Evolutionary conservation across 306 rosid species (phyloP).

Genomic region (Styphnolobium japonicum): DNA sequence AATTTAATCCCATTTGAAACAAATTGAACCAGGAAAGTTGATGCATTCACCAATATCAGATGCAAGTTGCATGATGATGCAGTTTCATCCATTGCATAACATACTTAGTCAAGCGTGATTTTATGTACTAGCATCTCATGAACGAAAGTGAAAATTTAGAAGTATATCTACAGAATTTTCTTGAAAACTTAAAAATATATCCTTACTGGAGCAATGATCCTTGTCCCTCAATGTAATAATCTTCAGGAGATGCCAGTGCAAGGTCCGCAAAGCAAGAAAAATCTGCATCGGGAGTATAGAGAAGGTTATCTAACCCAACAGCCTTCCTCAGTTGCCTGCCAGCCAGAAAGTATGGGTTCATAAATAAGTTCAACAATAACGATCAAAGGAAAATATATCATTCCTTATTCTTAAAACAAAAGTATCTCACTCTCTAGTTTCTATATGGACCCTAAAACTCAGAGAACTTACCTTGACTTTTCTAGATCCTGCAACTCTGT

Average conservation of each 20-base stretch:
- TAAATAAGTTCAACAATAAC: constrained; percentile 22
- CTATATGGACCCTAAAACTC: not conserved
- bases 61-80: constrained; percentile 5
- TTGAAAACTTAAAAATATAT: not conserved
- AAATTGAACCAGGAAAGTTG: not conserved
- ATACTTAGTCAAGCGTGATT: not conserved
- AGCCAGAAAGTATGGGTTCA: constrained; percentile 37
- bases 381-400: not conserved
- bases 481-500: constrained; percentile 94
- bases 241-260: constrained; percentile 91
- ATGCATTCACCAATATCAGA: not conserved
- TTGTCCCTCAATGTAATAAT: constrained; percentile 93
- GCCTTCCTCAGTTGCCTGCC: constrained; percentile 77
- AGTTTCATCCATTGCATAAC: constrained; percentile 1
- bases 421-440: not conserved
- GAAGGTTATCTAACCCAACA: constrained; percentile 89
- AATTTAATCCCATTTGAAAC: not conserved
- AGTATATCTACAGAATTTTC: not conserved
- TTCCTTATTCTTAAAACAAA: not conserved
- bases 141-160: not conserved
- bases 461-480: constrained; percentile 76
- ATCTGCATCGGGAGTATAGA: constrained; percentile 98
- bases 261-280: constrained; percentile 98
- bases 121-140: not conserved
- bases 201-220: constrained; percentile 98